phyloP scores from a whole-genome alignment of 306 rosid species.

The Inga leiocalycina region DNA sequence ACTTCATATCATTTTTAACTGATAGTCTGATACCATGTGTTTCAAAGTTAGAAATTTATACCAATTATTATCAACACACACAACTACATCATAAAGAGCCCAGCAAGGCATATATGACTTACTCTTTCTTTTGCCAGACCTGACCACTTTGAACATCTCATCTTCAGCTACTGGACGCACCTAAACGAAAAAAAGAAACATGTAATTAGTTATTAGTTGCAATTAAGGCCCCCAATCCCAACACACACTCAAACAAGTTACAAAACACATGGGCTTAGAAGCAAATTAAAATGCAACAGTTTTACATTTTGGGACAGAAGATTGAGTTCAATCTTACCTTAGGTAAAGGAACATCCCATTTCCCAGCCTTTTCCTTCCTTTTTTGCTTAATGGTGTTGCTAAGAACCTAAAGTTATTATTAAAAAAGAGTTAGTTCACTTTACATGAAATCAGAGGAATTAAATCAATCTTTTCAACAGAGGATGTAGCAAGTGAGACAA shows the following conservation, averaged over 20 bases:
- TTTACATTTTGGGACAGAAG: not conserved
- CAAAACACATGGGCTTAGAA: not conserved
- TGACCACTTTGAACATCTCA: constrained; percentile 76
- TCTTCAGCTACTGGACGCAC: constrained; percentile 81
- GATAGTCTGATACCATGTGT: not conserved
- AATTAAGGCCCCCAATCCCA: not conserved
- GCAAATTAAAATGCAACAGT: not conserved
- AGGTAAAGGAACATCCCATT: constrained; percentile 97
- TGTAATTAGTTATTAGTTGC: not conserved
- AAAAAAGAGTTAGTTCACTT: constrained; percentile 5
- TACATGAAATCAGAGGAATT: constrained; percentile 1
- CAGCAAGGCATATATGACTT: constrained; percentile 30
- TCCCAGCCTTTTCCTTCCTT: constrained; percentile 95
- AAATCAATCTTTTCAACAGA: not conserved
- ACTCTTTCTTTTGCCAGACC: constrained; percentile 74
- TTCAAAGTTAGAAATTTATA: not conserved
- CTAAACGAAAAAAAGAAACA: constrained; percentile 32
- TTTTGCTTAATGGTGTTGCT: constrained; percentile 95
- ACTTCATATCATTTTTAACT: not conserved
- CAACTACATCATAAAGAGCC: not conserved
- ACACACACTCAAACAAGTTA: not conserved
- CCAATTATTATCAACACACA: not conserved
- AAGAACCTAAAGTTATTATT: constrained; percentile 56
- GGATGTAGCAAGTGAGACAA: not conserved
- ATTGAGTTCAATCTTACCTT: constrained; percentile 46